Percentiles rank a stretch among this genome's conserved stretches.
phyloP scores from a whole-genome alignment of 345 rosid species.

The Jatropha curcas region DNA sequence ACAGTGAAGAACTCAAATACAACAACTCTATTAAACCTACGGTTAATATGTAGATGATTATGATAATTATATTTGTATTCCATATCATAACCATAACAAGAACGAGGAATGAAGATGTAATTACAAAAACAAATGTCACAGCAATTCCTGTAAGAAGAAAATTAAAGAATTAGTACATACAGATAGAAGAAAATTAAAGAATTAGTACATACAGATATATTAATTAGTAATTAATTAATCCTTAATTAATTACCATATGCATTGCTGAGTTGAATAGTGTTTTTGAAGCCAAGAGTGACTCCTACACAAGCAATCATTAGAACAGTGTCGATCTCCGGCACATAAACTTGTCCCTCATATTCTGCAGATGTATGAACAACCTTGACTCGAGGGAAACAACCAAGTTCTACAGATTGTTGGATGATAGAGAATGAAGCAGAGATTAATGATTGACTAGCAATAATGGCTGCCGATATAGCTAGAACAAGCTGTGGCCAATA shows the following conservation, averaged over 20 bases:
- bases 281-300: constrained; percentile 49
- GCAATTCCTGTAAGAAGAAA: constrained; percentile 40
- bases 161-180: too few relatives aligned
- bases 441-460: constrained; percentile 61
- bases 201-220: too few relatives aligned
- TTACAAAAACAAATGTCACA: constrained; percentile 47
- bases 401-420: constrained; percentile 54
- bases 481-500: constrained; percentile 59
- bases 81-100: constrained; percentile 58
- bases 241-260: constrained; percentile 50
- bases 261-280: constrained; percentile 44
- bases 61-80: constrained; percentile 42
- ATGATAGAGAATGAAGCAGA: constrained; percentile 58
- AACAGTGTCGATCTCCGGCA: constrained; percentile 51
- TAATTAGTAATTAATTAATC: too few relatives aligned
- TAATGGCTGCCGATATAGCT: constrained; percentile 44
- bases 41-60: constrained; percentile 27
- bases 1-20: constrained; percentile 42
- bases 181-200: not conserved
- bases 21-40: constrained; percentile 29
- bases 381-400: constrained; percentile 59
- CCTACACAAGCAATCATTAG: constrained; percentile 51
- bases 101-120: constrained; percentile 44
- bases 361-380: constrained; percentile 51
- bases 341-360: constrained; percentile 53